phyloP scores from a whole-genome alignment of 176 grass and related monocot genomes.

The Carex pumila region DNA sequence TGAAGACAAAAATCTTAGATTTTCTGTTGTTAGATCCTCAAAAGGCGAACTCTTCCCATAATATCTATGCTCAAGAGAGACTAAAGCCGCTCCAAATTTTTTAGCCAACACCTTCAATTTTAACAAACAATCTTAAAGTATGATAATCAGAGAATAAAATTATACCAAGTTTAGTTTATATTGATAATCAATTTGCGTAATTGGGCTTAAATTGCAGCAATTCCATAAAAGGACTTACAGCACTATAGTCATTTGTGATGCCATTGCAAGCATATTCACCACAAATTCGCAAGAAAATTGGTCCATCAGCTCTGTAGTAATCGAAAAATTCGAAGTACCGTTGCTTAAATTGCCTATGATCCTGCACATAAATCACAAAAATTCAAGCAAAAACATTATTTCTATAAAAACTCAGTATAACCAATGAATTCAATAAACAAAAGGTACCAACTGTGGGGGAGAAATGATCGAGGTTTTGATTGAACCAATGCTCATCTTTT shows the following conservation, averaged over 20 bases:
- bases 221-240: constrained; percentile 54
- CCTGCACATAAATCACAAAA: constrained; percentile 40
- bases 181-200: constrained; percentile 7
- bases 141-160: constrained; percentile 4
- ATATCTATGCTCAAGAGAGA: constrained; percentile 86
- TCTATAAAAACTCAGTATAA: background rate
- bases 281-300: constrained; percentile 75
- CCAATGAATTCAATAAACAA: background rate
- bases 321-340: constrained; percentile 86
- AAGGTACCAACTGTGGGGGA: constrained; percentile 49
- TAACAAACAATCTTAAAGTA: background rate
- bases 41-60: constrained; percentile 97
- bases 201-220: background rate
- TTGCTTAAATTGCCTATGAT: constrained; percentile 78
- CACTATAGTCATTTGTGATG: constrained; percentile 69
- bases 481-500: constrained; percentile 68
- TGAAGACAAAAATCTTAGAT: constrained; percentile 85
- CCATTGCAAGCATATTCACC: constrained; percentile 81
- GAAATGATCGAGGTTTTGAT: constrained; percentile 90
- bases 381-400: background rate
- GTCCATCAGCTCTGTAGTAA: constrained; percentile 61
- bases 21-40: constrained; percentile 47
- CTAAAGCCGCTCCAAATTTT: constrained; percentile 86
- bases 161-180: background rate
- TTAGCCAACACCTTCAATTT: constrained; percentile 68